Evolutionary conservation across 192 early-diverging fungal species (phyloP).

Genomic region (Rhizophagus clarus): DNA sequence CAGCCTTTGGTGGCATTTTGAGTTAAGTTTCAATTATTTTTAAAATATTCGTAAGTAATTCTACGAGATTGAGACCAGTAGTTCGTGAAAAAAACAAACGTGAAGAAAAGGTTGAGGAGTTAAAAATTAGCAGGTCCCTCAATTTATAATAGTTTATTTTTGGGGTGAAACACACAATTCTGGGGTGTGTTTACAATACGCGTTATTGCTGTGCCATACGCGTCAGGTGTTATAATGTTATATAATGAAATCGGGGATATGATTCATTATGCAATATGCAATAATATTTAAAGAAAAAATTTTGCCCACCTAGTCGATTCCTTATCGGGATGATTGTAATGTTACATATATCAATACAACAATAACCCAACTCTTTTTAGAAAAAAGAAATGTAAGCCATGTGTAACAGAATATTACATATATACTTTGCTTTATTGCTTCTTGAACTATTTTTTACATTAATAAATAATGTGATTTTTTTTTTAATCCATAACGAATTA

Average conservation of each 20-base stretch:
- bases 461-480: no score
- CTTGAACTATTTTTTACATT: no score
- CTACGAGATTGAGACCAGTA: not conserved
- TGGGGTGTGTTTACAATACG: not conserved
- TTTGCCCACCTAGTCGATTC: no score
- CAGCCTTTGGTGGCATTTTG: not conserved
- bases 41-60: not conserved
- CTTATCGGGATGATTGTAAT: no score
- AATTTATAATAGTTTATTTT: not conserved
- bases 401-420: no score
- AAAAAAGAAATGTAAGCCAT: no score
- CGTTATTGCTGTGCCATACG: not conserved
- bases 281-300: no score
- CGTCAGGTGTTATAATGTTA: not conserved
- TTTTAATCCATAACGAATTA: no score
- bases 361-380: no score
- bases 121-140: not conserved
- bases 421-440: no score
- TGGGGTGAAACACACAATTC: not conserved
- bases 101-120: not conserved
- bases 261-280: not conserved
- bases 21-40: not conserved
- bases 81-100: not conserved
- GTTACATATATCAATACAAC: no score
- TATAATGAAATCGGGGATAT: not conserved